These are phyloP conservation scores for Penicillium sclerotiorum DNA, from an alignment of 2,329 filamentous ascomycete genomes.

Conservation along the genomic window DNA sequence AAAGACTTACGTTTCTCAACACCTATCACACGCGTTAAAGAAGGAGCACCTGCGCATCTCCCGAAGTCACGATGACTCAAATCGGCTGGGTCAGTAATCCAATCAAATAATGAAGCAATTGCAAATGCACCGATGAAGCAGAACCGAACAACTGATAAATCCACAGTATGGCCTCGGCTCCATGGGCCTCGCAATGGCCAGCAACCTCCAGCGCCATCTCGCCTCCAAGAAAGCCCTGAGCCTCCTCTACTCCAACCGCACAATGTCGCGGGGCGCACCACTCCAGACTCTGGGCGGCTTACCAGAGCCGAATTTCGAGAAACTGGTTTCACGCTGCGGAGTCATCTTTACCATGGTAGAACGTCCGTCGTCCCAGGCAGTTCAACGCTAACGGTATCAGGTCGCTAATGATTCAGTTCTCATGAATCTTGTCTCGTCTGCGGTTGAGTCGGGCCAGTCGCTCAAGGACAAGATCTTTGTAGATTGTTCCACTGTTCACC, in stretches of 20 bases:
- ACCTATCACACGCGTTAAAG: too few relatives aligned
- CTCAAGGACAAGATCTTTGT: slow-evolving; percentile 76
- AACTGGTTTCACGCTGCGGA: slow-evolving; percentile 39
- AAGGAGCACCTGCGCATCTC: too few relatives aligned
- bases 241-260: slow-evolving; percentile 46
- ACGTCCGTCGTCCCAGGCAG: too few relatives aligned
- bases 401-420: slow-evolving; percentile 47
- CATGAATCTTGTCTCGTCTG: slow-evolving; percentile 31
- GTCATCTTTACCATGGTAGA: slow-evolving; percentile 45
- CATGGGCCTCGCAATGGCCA: slow-evolving; percentile 50
- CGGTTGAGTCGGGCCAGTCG: slow-evolving; percentile 27
- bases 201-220: slow-evolving; percentile 46
- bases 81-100: slow-evolving; percentile 39
- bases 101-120: background rate
- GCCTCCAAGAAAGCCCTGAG: slow-evolving; percentile 33
- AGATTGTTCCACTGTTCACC: slow-evolving; percentile 85
- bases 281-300: slow-evolving; percentile 40
- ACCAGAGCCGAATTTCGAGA: slow-evolving; percentile 34
- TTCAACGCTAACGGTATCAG: slow-evolving; percentile 23
- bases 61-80: slow-evolving; percentile 28
- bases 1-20: too few relatives aligned
- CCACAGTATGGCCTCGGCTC: slow-evolving; percentile 47
- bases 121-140: too few relatives aligned
- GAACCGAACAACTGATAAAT: slow-evolving; percentile 3
- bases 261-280: slow-evolving; percentile 41